These are phyloP conservation scores for Pseudozyma tsukubaensis DNA, from an alignment of 1,284 basidiomycete species.

Conservation along the genomic window DNA sequence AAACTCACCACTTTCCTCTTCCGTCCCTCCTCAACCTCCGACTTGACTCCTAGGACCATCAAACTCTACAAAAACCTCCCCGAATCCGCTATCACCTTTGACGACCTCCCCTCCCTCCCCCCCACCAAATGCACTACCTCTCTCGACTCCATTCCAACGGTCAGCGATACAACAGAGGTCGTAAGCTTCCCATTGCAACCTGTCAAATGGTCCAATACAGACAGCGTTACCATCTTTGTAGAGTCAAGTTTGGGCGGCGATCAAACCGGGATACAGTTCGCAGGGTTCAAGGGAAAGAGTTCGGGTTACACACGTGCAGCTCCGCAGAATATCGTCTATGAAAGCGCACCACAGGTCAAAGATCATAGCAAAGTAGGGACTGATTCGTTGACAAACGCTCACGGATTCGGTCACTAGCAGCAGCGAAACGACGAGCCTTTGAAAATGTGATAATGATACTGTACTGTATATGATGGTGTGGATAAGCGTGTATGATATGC, in stretches of 20 bases:
- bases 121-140: conserved; percentile 16
- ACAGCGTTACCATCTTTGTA: conserved; percentile 59
- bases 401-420: conserved; percentile 42
- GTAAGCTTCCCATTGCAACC: conserved; percentile 61
- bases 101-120: conserved; percentile 22
- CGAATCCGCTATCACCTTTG: conserved; percentile 51
- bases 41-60: conserved; percentile 50
- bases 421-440: no score
- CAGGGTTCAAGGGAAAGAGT: conserved; percentile 64
- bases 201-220: conserved; percentile 63
- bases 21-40: conserved; percentile 23
- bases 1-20: conserved; percentile 51
- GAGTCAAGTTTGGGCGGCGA: conserved; percentile 43
- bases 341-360: conserved; percentile 62
- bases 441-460: no score
- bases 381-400: conserved; percentile 30
- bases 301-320: conserved; percentile 31
- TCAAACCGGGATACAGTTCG: conserved; percentile 50
- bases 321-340: conserved; percentile 63
- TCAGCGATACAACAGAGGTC: conserved; percentile 41
- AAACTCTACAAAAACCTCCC: conserved; percentile 60
- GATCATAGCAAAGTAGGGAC: conserved; percentile 56
- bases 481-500: no score
- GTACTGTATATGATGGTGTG: no score
- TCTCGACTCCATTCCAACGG: conserved; percentile 54